These are phyloP conservation scores for Termitomyces sp. DNA, from an alignment of 768 basidiomycete genomes.

Conservation along the genomic window DNA sequence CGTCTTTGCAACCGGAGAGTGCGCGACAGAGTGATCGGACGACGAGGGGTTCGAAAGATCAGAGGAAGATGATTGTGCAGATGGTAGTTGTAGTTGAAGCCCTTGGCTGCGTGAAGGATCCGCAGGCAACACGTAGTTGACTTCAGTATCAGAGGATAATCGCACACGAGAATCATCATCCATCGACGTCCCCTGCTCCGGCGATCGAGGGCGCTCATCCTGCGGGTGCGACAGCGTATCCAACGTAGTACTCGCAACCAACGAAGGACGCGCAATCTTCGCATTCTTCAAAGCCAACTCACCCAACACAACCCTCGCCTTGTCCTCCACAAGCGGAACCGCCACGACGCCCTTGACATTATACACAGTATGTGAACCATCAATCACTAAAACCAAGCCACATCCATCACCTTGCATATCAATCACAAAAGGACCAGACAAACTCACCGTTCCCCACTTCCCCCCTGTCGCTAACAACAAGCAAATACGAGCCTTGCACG, in stretches of 20 bases:
- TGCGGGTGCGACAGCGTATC: constrained; percentile 13
- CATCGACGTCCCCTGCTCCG: constrained; percentile 12
- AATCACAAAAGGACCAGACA: too few species aligned
- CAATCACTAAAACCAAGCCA: constrained; percentile 72
- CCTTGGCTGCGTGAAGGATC: constrained; percentile 19
- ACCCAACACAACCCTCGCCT: constrained; percentile 48
- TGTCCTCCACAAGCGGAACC: constrained; percentile 65
- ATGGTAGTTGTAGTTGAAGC: constrained; percentile 21
- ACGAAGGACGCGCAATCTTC: constrained; percentile 37
- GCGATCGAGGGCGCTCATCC: constrained; percentile 5
- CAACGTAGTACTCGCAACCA: constrained; percentile 25
- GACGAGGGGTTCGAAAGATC: constrained; percentile 52
- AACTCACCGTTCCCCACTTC: constrained; percentile 64
- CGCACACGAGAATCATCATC: constrained; percentile 42
- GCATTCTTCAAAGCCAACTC: constrained; percentile 47
- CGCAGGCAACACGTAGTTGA: constrained; percentile 38
- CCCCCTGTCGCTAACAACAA: constrained; percentile 61
- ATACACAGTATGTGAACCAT: constrained; percentile 56
- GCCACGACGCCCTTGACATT: constrained; percentile 61
- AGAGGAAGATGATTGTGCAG: constrained; percentile 39
- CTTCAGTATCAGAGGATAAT: constrained; percentile 42
- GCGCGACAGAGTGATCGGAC: constrained; percentile 38
- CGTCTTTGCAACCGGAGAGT: constrained; percentile 53
- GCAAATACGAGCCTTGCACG: constrained; percentile 60
- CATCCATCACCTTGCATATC: too few species aligned